A percentile compares a stretch with the other conserved stretches of the same genome.
phyloP scores from a whole-genome alignment of 768 basidiomycete genomes.

The Omphalotus guepiniiformis region DNA sequence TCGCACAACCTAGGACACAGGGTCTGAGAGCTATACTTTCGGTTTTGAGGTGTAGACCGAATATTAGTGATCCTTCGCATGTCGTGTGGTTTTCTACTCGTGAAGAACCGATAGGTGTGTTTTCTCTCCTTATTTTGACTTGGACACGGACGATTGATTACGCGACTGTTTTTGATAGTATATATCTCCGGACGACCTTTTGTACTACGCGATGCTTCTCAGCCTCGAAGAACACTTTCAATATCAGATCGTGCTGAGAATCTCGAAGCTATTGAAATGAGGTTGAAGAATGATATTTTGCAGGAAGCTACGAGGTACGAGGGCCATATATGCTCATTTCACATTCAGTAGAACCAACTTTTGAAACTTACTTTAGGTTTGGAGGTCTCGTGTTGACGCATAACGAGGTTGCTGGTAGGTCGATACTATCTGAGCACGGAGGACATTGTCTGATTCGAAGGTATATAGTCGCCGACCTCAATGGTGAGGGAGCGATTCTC shows the following conservation, averaged over 20 bases:
- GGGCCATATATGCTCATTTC: not conserved
- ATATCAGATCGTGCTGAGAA: slow-evolving; percentile 94
- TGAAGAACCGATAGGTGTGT: slow-evolving; percentile 89
- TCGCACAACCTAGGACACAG: slow-evolving; percentile 90
- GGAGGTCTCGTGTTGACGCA: slow-evolving; percentile 92
- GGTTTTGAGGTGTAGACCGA: slow-evolving; percentile 71
- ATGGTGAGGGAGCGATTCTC: slow-evolving; percentile 75
- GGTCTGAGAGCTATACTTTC: slow-evolving; percentile 89
- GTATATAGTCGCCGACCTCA: slow-evolving; percentile 41
- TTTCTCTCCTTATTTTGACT: not conserved
- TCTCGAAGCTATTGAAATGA: slow-evolving; percentile 85
- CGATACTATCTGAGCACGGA: not conserved
- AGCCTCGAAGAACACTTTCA: slow-evolving; percentile 72
- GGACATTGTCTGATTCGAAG: not conserved
- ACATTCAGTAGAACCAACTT: slow-evolving; percentile 1
- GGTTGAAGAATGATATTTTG: slow-evolving; percentile 88
- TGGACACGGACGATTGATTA: not conserved
- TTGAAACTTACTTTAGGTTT: slow-evolving; percentile 46
- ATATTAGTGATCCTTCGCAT: slow-evolving; percentile 56
- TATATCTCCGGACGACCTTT: slow-evolving; percentile 92
- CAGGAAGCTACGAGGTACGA: slow-evolving; percentile 70
- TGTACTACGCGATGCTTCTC: slow-evolving; percentile 82
- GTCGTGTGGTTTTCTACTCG: slow-evolving; percentile 96
- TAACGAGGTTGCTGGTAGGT: slow-evolving; percentile 74
- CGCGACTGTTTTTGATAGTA: slow-evolving; percentile 34